A percentile compares a stretch with the other conserved stretches of the same genome.
phyloP scores from a whole-genome alignment of 768 basidiomycete genomes.

The Boletus sp. region DNA sequence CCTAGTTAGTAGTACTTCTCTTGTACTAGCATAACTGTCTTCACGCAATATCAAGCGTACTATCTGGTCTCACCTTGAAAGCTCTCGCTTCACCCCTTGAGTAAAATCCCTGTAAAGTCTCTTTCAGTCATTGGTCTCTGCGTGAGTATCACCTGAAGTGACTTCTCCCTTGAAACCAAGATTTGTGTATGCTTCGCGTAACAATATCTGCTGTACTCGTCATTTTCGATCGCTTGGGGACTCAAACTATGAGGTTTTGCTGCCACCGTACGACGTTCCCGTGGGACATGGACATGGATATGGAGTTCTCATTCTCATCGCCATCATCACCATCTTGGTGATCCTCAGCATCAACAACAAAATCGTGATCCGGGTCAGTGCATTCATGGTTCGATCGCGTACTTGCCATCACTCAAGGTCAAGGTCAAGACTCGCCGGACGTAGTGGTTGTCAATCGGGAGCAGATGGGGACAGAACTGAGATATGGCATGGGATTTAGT shows the following conservation, averaged over 20 bases:
- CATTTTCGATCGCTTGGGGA: slow-evolving; percentile 66
- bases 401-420: neutral
- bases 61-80: too few species aligned
- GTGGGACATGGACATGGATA: neutral
- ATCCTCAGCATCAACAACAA: neutral
- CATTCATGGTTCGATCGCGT: neutral
- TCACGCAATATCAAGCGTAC: too few species aligned
- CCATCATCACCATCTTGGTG: neutral
- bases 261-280: neutral
- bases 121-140: too few species aligned
- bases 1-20: too few species aligned
- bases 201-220: slow-evolving; percentile 63
- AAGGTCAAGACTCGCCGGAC: neutral
- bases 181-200: too few species aligned
- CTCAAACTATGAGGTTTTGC: slow-evolving; percentile 63
- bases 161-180: too few species aligned
- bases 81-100: too few species aligned
- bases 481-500: neutral
- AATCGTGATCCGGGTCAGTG: neutral
- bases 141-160: too few species aligned
- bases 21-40: too few species aligned
- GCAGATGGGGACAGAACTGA: neutral
- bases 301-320: neutral
- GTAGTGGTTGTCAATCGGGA: neutral
- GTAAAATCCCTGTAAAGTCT: too few species aligned